Percentiles rank a stretch among this genome's conserved stretches.
phyloP scores from a whole-genome alignment of 73 alveolate genomes.

The Paramecium primaurelia region DNA sequence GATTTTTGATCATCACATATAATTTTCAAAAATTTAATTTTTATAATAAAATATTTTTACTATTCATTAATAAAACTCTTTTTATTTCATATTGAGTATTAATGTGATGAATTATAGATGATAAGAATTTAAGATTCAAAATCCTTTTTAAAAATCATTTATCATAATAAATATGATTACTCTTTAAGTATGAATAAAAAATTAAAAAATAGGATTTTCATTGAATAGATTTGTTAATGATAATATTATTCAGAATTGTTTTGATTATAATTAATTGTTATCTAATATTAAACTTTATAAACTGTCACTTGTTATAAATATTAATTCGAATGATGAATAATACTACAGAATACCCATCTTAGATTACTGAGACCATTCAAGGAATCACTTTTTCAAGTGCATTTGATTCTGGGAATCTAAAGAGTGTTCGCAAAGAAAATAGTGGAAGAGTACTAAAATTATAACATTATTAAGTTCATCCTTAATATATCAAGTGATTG shows the following conservation, averaged over 20 bases:
- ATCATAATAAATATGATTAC: too few species aligned
- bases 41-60: too few species aligned
- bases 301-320: neutral
- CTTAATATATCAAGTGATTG: constrained; percentile 39
- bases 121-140: too few species aligned
- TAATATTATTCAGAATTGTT: neutral
- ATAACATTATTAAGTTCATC: neutral
- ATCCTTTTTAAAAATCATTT: too few species aligned
- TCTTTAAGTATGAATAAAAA: too few species aligned
- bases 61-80: too few species aligned
- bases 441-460: neutral
- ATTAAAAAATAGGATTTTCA: neutral
- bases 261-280: neutral
- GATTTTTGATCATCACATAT: too few species aligned
- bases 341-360: constrained; percentile 31
- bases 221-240: neutral
- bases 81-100: too few species aligned
- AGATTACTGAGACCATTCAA: constrained; percentile 18
- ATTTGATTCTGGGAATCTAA: constrained; percentile 58
- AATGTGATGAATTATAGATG: too few species aligned
- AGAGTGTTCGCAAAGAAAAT: constrained; percentile 16
- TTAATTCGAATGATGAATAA: neutral
- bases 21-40: too few species aligned
- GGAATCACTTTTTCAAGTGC: constrained; percentile 37
- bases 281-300: neutral